Evolutionary conservation across 768 basidiomycete genomes (phyloP).

Genomic region (Postia placenta): DNA sequence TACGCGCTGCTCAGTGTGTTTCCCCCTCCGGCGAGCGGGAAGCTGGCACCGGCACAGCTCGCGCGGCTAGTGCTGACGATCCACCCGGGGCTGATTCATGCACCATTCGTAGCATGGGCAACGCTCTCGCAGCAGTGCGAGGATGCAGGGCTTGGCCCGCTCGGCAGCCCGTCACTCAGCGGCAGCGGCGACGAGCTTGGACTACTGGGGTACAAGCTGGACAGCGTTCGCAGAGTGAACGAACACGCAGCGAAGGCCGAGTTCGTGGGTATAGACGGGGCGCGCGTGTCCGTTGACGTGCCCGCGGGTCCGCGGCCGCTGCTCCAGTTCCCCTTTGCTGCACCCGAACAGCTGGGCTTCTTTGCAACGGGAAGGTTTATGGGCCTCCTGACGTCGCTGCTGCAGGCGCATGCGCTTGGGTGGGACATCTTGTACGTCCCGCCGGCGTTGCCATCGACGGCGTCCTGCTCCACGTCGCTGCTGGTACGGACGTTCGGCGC

Average conservation of each 20-base stretch:
- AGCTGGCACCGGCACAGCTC: slow-evolving; percentile 41
- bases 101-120: slow-evolving; percentile 58
- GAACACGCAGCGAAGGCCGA: slow-evolving; percentile 34
- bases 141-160: slow-evolving; percentile 46
- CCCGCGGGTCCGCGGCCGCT: slow-evolving; percentile 44
- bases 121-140: slow-evolving; percentile 49
- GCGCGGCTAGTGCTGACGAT: slow-evolving; percentile 48
- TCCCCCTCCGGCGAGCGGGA: slow-evolving; percentile 41
- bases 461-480: slow-evolving; percentile 54
- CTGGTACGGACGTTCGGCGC: slow-evolving; percentile 50
- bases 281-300: slow-evolving; percentile 31
- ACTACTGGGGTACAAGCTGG: slow-evolving; percentile 46
- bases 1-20: slow-evolving; percentile 39
- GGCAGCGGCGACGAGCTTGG: slow-evolving; percentile 31
- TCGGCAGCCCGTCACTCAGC: slow-evolving; percentile 41
- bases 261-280: slow-evolving; percentile 30
- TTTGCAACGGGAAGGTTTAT: slow-evolving; percentile 44
- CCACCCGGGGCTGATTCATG: slow-evolving; percentile 52
- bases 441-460: slow-evolving; percentile 49
- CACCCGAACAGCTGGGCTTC: slow-evolving; percentile 27
- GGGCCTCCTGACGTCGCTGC: slow-evolving; percentile 49
- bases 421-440: slow-evolving; percentile 65
- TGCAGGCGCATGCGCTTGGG: slow-evolving; percentile 58
- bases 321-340: slow-evolving; percentile 38
- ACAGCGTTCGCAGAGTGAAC: slow-evolving; percentile 34